Evolutionary conservation across 1,284 basidiomycete genomes (phyloP).

Genomic region (Ustilago curta): DNA sequence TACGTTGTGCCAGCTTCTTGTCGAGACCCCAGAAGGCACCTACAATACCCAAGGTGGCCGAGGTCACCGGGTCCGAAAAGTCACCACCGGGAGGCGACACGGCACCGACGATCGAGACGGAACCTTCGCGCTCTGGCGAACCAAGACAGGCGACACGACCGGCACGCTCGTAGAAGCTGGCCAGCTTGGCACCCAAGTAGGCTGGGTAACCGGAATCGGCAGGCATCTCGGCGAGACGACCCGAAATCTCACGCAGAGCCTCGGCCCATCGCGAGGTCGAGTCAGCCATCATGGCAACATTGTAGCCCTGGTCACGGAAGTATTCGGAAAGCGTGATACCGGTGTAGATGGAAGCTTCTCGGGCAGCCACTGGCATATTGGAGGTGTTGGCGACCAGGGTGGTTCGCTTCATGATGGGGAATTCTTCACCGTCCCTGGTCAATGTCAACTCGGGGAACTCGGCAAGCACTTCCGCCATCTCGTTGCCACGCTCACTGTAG

Average conservation of each 20-base stretch:
- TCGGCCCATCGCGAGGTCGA: slow-evolving; percentile 99
- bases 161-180: slow-evolving; percentile 99
- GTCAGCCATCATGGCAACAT: slow-evolving; percentile 99
- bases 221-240: slow-evolving; percentile 99
- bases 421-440: slow-evolving; percentile 88
- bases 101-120: slow-evolving; percentile 98
- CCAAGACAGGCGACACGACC: slow-evolving; percentile 95
- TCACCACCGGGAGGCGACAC: slow-evolving; percentile 99
- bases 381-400: slow-evolving; percentile 99
- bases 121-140: slow-evolving; percentile 86
- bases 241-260: slow-evolving; percentile 98
- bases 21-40: slow-evolving; percentile 85
- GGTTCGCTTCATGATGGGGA: slow-evolving; percentile 99
- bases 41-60: slow-evolving; percentile 96
- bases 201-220: slow-evolving; percentile 97
- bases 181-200: slow-evolving; percentile 94
- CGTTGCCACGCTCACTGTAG: slow-evolving; percentile 71
- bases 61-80: slow-evolving; percentile 98
- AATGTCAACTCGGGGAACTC: slow-evolving; percentile 96
- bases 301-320: slow-evolving; percentile 97
- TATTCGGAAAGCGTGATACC: slow-evolving; percentile 99
- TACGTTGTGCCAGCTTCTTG: slow-evolving; percentile 96
- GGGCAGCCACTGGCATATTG: slow-evolving; percentile 99
- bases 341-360: slow-evolving; percentile 99
- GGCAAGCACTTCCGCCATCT: slow-evolving; percentile 98